Conservation (phyloP, 2,329 filamentous ascomycete genomes). For the Talaromyces albobiverticillius region DNA sequence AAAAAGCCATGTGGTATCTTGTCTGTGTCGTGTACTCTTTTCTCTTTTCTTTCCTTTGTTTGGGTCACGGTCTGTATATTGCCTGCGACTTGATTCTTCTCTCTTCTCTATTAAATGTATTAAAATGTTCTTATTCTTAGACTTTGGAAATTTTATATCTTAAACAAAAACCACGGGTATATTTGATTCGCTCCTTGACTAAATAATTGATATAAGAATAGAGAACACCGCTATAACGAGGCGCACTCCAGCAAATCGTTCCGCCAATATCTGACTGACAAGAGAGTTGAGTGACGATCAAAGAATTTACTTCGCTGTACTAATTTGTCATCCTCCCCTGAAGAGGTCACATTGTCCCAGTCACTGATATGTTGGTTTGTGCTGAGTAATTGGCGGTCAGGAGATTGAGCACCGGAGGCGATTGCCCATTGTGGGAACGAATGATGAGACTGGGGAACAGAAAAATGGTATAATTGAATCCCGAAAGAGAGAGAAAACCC, state of each 20-base stretch:
- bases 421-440: conserved; percentile 62
- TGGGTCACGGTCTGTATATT: conserved; percentile 3
- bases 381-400: conserved; percentile 62
- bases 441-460: conserved; percentile 38
- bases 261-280: conserved; percentile 72
- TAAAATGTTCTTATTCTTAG: conserved; percentile 4
- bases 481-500: no score
- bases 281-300: conserved; percentile 82
- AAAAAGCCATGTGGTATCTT: neutral
- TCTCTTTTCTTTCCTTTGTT: neutral
- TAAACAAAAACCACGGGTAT: neutral
- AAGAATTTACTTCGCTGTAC: conserved; percentile 82
- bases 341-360: conserved; percentile 84
- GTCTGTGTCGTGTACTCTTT: neutral
- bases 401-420: conserved; percentile 52
- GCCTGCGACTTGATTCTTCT: neutral
- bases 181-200: neutral
- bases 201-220: no score
- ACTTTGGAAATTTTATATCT: neutral
- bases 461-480: no score
- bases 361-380: conserved; percentile 70
- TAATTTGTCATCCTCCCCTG: conserved; percentile 79
- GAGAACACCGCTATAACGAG: no score
- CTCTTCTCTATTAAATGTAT: conserved; percentile 6
- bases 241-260: no score